Evolutionary conservation across 1,139 yeast genomes (phyloP), one percentile per base, ranked within the genome.

Genomic region (Scheffersomyces quercinus): DNA sequence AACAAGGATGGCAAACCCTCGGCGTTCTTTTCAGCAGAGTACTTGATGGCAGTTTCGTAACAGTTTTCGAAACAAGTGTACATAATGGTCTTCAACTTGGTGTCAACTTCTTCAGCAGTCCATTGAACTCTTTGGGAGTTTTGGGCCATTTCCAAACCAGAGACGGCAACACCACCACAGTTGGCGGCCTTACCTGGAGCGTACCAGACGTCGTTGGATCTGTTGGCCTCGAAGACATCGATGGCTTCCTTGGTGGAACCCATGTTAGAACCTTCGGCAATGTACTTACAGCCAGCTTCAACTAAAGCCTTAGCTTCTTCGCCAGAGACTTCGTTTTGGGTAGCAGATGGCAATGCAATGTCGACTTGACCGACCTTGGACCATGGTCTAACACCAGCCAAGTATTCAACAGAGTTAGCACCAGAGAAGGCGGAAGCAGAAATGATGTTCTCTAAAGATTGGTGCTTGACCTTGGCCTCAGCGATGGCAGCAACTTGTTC

Each of bases 141-240:
- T 79, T 93, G 99, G 52, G 98, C 97, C 98, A 93, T 93, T 80
- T 93, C 99, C 58, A 93, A 82, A 68, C 98, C 98, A 51, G 97
- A 89, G 48, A 91, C 97, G 48, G 97, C 96, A 61, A 93, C 99
- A 83, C 98, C 99, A 77, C 98, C 98, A 77, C 95, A 87, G 83
- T 93, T 93, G 65, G 98, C 95, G 60, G 97, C 97, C 82, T 93
- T 93, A 74, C 98, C 98, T 68, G 97, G 97, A 61, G 96, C 98
- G 75, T 91, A 91, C 98, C 98, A 93, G 70, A 90, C 88, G 55
- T 85, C 79, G 58, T 80, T 68, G 37, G 28, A 16, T 79, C 97
- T 87, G 72, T 82, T 83, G 60, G 86, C 86, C 81, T 93, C 99
- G 58, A 91, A 91, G 50, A 88, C 90, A 55, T 85, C 90, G 59